Evolutionary conservation across 345 rosid genomes (phyloP), one percentile per base, ranked within the genome.

Genomic region (Jatropha curcas): DNA sequence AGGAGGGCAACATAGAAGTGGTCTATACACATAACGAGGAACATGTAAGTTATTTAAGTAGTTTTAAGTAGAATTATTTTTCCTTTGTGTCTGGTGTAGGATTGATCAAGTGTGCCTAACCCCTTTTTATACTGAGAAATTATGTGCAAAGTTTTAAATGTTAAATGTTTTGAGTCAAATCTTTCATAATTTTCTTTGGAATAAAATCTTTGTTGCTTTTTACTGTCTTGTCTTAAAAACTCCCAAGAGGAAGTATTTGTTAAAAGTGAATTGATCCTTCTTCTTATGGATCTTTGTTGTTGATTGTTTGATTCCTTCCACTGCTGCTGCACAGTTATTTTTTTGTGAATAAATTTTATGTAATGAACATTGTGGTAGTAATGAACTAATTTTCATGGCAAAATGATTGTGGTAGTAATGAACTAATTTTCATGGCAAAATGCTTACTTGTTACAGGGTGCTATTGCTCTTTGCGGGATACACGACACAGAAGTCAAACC

Each of bases 401-500:
- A 24, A n/a, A 14, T 48, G 4, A n/a, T n/a, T n/a, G n/a, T n/a
- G 43, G 43, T 41, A n/a, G 45, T 10, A 9, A 41, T 8, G 12
- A 41, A 41, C 45, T 41, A 41, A 41, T 41, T 60, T 33, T 33
- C 39, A 50, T 60, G 27, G 12, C 52, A 34, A 24, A n/a, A 14
- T 48, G 4, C 14, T 35, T 63, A 5, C 5, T 7, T 33, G 33
- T 24, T 61, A 19, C 74, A 77, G 81, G 77, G 77, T 45, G 65
- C 39, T 10, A 33, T 77, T 52, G 28, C 65, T 0, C 53, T 72
- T 2, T 33, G 65, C 1, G 81, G 74, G 28, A 20, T 77, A 60
- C 31, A 14, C 19, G 81, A 72, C 61, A 28, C 53, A 55, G 81
- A 68, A 33, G 68, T 46, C 27, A 77, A 72, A 12, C 81, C 81